Percentiles rank a stretch among this genome's conserved stretches.
These are phyloP conservation scores for Epithele typhae DNA, from an alignment of 768 basidiomycete species.

Conservation along the genomic window DNA sequence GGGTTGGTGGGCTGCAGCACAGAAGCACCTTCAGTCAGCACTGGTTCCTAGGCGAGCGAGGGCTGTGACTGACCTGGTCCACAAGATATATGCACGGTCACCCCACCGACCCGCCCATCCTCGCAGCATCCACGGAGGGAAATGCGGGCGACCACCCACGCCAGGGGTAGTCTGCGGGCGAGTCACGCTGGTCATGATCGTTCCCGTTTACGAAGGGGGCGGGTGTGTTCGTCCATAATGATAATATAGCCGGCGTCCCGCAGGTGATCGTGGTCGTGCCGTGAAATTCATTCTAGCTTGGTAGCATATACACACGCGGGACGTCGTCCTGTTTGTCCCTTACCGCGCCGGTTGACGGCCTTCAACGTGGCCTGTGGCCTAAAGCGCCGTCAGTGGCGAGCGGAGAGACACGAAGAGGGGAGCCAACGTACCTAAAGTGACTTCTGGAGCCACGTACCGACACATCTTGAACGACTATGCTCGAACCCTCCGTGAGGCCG, in stretches of 20 bases:
- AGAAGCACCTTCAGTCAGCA: background rate
- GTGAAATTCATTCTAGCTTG: too few species aligned
- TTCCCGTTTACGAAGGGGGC: too few species aligned
- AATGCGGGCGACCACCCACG: too few species aligned
- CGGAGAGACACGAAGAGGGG: background rate
- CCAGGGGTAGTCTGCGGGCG: background rate
- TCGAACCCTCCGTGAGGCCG: constrained; percentile 3
- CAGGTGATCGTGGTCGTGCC: background rate
- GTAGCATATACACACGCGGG: constrained; percentile 11
- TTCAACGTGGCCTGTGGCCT: constrained; percentile 10
- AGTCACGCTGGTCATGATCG: constrained; percentile 1
- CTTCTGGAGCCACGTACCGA: constrained; percentile 8
- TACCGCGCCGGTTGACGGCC: constrained; percentile 1
- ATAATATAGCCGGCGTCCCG: constrained; percentile 1
- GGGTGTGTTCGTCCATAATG: too few species aligned
- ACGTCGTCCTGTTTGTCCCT: constrained; percentile 2
- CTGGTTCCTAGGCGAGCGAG: background rate
- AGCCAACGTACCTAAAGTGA: constrained; percentile 7
- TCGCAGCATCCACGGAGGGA: too few species aligned
- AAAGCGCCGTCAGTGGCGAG: background rate
- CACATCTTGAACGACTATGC: background rate
- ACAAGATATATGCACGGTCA: constrained; percentile 10
- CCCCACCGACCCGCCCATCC: constrained; percentile 8
- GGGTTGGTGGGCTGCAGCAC: background rate
- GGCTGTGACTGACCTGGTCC: background rate